A percentile compares a stretch with the other conserved stretches of the same genome.
phyloP scores from a whole-genome alignment of 1,139 yeast genomes.

The Kurtzmaniella quercitrusa region DNA sequence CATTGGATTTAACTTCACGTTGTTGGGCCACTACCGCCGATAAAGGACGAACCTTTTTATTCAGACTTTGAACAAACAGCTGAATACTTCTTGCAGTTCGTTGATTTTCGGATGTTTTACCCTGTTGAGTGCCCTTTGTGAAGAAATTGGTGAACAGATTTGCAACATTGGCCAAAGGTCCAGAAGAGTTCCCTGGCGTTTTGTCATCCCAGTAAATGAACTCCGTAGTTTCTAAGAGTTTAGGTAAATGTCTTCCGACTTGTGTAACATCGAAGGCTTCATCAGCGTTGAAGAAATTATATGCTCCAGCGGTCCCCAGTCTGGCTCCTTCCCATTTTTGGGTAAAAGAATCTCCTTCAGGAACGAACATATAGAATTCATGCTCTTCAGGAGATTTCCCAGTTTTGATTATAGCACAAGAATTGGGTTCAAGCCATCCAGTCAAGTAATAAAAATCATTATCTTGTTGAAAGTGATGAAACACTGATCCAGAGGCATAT shows the following conservation, averaged over 20 bases:
- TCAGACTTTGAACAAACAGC: constrained; percentile 19
- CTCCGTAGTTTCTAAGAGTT: constrained; percentile 44
- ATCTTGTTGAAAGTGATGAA: constrained; percentile 87
- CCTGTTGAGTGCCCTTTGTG: constrained; percentile 7
- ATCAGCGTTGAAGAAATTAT: constrained; percentile 85
- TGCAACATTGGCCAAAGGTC: constrained; percentile 2
- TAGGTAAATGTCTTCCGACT: constrained; percentile 39
- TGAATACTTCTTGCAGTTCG: constrained; percentile 15
- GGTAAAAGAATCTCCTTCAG: constrained; percentile 67
- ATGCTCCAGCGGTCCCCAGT: constrained; percentile 81
- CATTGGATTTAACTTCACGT: constrained; percentile 68
- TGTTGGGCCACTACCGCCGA: constrained; percentile 48
- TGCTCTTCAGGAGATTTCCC: constrained; percentile 50
- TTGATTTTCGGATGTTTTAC: constrained; percentile 9
- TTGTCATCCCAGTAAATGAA: constrained; percentile 49
- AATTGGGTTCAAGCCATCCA: constrained; percentile 92
- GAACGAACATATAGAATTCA: constrained; percentile 75
- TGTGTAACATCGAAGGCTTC: constrained; percentile 51
- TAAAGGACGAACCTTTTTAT: constrained; percentile 41
- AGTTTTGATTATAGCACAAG: constrained; percentile 73
- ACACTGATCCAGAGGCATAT: constrained; percentile 86
- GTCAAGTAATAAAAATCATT: constrained; percentile 82
- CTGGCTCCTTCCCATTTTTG: constrained; percentile 96
- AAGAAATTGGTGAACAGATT: constrained; percentile 11
- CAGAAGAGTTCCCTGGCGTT: constrained; percentile 1